phyloP scores from a whole-genome alignment of 2,329 filamentous ascomycete genomes.

The Colletotrichum lupini region DNA sequence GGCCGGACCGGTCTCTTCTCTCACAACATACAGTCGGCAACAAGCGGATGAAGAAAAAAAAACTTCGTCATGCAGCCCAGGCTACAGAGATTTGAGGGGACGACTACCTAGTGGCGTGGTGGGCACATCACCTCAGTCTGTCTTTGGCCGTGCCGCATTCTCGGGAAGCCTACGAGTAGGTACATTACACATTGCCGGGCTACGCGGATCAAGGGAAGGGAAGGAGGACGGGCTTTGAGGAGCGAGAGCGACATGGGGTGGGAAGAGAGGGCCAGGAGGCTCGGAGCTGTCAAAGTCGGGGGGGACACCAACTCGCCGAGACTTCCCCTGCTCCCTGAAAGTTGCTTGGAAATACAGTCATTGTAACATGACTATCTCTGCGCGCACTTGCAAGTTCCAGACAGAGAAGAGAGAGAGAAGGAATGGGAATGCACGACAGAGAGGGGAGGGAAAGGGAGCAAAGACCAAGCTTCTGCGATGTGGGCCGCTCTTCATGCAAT shows the following conservation, averaged over 20 bases:
- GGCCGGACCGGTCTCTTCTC: neutral
- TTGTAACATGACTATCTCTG: neutral
- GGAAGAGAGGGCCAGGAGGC: neutral
- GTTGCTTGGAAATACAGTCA: neutral
- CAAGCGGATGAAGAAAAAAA: slow-evolving; percentile 3
- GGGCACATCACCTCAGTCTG: neutral
- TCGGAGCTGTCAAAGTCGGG: neutral
- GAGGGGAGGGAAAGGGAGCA: neutral
- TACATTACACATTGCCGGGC: slow-evolving; percentile 1
- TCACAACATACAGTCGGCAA: neutral
- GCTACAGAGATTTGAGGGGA: neutral
- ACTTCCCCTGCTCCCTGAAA: neutral
- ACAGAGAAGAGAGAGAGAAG: neutral
- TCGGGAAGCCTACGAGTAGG: neutral
- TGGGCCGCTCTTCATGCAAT: slow-evolving; percentile 24
- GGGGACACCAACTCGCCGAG: neutral
- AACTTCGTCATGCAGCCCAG: neutral
- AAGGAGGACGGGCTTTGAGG: neutral
- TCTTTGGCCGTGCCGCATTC: slow-evolving; percentile 8
- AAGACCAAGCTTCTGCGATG: slow-evolving; percentile 25
- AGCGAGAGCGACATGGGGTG: neutral
- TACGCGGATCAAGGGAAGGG: slow-evolving; percentile 29
- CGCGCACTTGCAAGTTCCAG: neutral
- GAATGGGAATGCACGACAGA: neutral
- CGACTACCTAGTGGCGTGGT: neutral